Percentiles rank a stretch among this genome's conserved stretches.
These are phyloP conservation scores for Euphorbia tirucalli DNA, from an alignment of 345 rosid genomes.

Conservation along the genomic window DNA sequence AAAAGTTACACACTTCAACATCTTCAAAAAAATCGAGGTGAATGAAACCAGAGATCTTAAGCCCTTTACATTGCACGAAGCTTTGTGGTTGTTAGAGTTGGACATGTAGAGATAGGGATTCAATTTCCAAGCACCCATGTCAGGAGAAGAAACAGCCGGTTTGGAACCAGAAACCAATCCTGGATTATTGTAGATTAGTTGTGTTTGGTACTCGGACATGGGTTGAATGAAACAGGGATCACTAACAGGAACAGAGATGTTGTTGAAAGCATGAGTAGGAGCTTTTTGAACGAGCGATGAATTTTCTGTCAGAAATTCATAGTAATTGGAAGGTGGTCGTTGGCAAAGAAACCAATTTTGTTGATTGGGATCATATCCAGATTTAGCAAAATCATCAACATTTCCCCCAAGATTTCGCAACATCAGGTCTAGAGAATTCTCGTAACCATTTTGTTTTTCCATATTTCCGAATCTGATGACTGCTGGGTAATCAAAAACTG, in stretches of 20 bases:
- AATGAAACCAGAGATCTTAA: neutral
- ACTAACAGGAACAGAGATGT: conserved; percentile 25
- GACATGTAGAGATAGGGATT: conserved; percentile 17
- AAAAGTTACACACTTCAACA: neutral
- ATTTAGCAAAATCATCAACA: conserved; percentile 17
- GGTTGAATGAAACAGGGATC: conserved; percentile 12
- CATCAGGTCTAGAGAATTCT: conserved; percentile 20
- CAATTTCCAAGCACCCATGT: conserved; percentile 23
- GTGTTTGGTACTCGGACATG: conserved; percentile 17
- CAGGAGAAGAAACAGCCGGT: conserved; percentile 18
- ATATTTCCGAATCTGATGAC: conserved; percentile 20
- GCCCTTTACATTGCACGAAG: no score
- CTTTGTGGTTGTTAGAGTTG: conserved; percentile 10
- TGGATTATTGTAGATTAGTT: conserved; percentile 14
- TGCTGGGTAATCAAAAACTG: neutral
- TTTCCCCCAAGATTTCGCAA: conserved; percentile 20
- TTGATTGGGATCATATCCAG: conserved; percentile 22
- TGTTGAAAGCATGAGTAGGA: conserved; percentile 22
- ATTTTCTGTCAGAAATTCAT: conserved; percentile 35
- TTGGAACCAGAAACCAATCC: no score
- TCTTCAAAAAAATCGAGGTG: neutral
- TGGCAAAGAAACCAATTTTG: no score
- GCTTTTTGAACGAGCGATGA: conserved; percentile 9
- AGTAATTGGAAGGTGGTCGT: conserved; percentile 13
- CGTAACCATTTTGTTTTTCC: conserved; percentile 26